Conservation (phyloP, 495 filamentous ascomycete species). For the Aspergillus sclerotiicarbonarius region DNA sequence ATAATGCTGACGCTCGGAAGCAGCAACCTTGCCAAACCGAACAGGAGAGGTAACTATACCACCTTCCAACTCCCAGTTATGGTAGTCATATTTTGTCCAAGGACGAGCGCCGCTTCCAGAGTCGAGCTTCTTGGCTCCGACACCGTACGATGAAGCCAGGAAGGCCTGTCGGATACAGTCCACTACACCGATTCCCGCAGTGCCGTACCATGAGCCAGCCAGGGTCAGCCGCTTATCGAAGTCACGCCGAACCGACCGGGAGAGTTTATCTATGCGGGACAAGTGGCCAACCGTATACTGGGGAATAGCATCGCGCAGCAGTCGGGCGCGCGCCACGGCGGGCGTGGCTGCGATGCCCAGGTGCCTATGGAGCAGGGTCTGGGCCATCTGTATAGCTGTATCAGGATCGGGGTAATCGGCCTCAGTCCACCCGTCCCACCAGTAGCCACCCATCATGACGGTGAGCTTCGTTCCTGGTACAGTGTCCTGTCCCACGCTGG, state of each 20-base stretch:
- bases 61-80: constrained; percentile 33
- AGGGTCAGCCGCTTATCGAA: constrained; percentile 68
- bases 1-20: constrained; percentile 9
- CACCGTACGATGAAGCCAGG: constrained; percentile 34
- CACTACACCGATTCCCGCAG: constrained; percentile 54
- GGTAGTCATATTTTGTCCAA: constrained; percentile 21
- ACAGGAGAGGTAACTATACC: constrained; percentile 36
- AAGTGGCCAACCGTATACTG: constrained; percentile 83
- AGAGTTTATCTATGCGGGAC: constrained; percentile 56
- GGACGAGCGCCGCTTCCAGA: constrained; percentile 17
- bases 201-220: constrained; percentile 72
- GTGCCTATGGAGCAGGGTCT: constrained; percentile 66
- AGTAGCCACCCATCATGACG: constrained; percentile 93
- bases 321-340: constrained; percentile 50
- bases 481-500: constrained; percentile 52
- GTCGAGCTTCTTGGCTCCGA: constrained; percentile 31
- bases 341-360: constrained; percentile 63
- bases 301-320: constrained; percentile 81
- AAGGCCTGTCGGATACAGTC: constrained; percentile 57
- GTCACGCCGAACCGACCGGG: constrained; percentile 49
- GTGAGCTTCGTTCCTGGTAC: constrained; percentile 79
- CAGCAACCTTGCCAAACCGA: constrained; percentile 14
- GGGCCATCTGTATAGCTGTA: constrained; percentile 65
- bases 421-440: constrained; percentile 67
- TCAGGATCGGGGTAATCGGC: constrained; percentile 55